phyloP scores from a whole-genome alignment of 2,329 filamentous ascomycete species.

The Ceratocystis papillata region DNA sequence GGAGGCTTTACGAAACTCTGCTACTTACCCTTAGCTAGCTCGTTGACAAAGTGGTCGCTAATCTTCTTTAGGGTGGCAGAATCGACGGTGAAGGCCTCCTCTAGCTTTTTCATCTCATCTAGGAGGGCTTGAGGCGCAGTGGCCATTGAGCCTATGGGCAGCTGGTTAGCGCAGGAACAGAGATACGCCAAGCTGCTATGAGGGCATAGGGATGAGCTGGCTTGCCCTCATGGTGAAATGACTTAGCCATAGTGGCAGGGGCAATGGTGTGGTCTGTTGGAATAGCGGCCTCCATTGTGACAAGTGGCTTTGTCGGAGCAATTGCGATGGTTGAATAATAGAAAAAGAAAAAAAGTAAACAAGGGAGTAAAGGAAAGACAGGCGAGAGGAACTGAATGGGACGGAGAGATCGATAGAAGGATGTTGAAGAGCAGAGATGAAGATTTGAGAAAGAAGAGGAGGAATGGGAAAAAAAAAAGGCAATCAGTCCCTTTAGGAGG shows the following conservation, averaged over 20 bases:
- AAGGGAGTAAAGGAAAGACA: not conserved
- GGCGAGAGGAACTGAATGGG: not conserved
- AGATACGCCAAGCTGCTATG: not conserved
- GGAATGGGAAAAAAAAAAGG: not conserved
- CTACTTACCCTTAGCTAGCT: conserved; percentile 67
- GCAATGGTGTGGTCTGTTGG: conserved; percentile 23
- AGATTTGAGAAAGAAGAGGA: not conserved
- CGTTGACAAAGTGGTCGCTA: conserved; percentile 75
- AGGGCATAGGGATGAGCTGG: not conserved
- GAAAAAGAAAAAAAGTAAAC: not conserved
- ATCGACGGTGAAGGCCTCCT: conserved; percentile 72
- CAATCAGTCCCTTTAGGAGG: not conserved
- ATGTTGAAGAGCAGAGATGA: not conserved
- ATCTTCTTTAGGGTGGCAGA: conserved; percentile 76
- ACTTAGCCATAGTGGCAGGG: conserved; percentile 23
- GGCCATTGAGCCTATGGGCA: conserved; percentile 64
- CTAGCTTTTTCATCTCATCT: conserved; percentile 67
- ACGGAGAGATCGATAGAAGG: not conserved
- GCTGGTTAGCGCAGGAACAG: conserved; percentile 6
- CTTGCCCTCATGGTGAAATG: conserved; percentile 24
- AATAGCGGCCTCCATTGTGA: conserved; percentile 18
- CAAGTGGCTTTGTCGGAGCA: conserved; percentile 5
- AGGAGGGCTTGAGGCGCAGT: conserved; percentile 80
- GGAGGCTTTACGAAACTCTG: no score
- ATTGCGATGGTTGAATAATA: not conserved